Conservation (phyloP, 352 stramenopile genomes). For the Pythium volutum region DNA sequence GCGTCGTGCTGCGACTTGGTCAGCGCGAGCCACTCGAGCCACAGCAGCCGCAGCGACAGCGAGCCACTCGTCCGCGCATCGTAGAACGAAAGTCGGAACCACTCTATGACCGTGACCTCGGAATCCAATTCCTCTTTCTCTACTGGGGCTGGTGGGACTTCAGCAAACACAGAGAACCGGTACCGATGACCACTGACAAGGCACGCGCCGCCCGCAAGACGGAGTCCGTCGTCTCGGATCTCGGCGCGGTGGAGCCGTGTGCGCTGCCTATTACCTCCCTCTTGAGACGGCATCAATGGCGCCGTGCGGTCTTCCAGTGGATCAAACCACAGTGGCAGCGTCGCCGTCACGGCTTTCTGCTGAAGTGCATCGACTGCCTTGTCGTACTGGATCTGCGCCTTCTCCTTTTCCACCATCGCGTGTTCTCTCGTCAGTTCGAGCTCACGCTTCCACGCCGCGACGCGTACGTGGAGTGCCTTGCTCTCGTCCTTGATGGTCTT, state of each 20-base stretch:
- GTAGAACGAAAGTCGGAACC: constrained; percentile 44
- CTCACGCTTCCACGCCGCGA: constrained; percentile 31
- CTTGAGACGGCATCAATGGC: not conserved
- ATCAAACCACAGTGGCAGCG: constrained; percentile 21
- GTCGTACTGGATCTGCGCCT: constrained; percentile 12
- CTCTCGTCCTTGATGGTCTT: constrained; percentile 45
- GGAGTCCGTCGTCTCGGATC: not conserved
- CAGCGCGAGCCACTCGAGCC: constrained; percentile 41
- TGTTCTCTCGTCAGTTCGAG: constrained; percentile 27
- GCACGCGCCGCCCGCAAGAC: constrained; percentile 19
- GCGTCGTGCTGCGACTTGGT: constrained; percentile 42
- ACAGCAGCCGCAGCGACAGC: constrained; percentile 24
- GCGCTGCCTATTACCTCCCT: constrained; percentile 7
- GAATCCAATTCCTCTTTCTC: not conserved
- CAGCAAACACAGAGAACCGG: constrained; percentile 19
- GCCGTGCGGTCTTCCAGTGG: constrained; percentile 3
- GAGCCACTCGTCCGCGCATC: constrained; percentile 21
- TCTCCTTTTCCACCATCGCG: constrained; percentile 23
- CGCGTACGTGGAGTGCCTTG: constrained; percentile 34
- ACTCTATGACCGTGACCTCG: not conserved
- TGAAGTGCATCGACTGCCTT: constrained; percentile 13
- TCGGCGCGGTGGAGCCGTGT: constrained; percentile 1
- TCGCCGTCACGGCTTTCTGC: constrained; percentile 14
- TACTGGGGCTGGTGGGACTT: not conserved
- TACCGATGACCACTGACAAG: not conserved